These are phyloP conservation scores for Oryza punctata DNA, from an alignment of 176 grass and related monocot genomes.

Conservation along the genomic window DNA sequence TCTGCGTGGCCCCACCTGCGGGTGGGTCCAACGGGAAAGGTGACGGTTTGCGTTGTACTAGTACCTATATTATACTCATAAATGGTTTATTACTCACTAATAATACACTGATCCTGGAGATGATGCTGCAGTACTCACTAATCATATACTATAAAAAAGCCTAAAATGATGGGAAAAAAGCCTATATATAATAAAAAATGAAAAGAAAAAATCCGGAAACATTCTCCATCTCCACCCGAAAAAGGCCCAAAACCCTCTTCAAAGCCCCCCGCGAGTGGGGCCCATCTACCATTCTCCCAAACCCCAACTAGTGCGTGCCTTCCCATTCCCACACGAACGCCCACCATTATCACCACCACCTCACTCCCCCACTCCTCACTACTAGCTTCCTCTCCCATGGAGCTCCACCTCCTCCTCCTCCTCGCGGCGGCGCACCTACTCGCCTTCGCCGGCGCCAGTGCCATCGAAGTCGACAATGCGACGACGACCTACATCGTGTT, in stretches of 20 bases:
- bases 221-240: slow-evolving; percentile 4
- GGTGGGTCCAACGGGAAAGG: too few species aligned
- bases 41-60: too few species aligned
- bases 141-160: not conserved
- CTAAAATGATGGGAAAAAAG: too few species aligned
- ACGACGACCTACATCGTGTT: slow-evolving; percentile 91
- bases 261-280: slow-evolving; percentile 32
- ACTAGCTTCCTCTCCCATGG: slow-evolving; percentile 41
- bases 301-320: not conserved
- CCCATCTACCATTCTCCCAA: not conserved
- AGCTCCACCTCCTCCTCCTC: slow-evolving; percentile 37
- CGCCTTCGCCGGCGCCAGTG: slow-evolving; percentile 8
- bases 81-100: too few species aligned
- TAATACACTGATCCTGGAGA: not conserved
- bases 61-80: too few species aligned
- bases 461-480: not conserved
- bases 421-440: slow-evolving; percentile 15
- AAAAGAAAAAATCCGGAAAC: not conserved
- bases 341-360: slow-evolving; percentile 41
- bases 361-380: not conserved
- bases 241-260: slow-evolving; percentile 31
- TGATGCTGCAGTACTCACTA: not conserved
- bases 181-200: not conserved
- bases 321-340: slow-evolving; percentile 26
- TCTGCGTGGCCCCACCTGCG: not conserved